A percentile compares a stretch with the other conserved stretches of the same genome.
Evolutionary conservation across 305 asterid species (phyloP).

Genomic region (Plantago coronopus): DNA sequence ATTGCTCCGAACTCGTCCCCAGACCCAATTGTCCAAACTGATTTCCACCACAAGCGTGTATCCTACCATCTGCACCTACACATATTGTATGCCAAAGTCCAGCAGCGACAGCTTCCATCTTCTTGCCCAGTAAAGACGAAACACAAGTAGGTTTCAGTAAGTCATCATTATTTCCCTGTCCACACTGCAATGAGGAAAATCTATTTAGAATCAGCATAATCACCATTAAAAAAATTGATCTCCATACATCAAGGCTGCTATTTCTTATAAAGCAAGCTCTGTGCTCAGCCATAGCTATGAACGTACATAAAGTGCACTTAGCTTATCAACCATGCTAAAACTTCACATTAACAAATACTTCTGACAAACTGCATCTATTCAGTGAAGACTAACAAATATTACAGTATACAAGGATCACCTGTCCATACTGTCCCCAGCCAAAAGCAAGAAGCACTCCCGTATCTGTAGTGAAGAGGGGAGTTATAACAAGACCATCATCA

Average conservation of each 20-base stretch:
- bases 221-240: too few species aligned
- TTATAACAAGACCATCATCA: conserved; percentile 9
- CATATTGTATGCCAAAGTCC: conserved; percentile 58
- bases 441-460: conserved; percentile 50
- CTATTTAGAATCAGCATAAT: neutral
- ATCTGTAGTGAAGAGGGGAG: conserved; percentile 26
- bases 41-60: conserved; percentile 49
- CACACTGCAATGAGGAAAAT: conserved; percentile 37
- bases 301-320: too few species aligned
- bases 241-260: too few species aligned
- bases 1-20: conserved; percentile 44
- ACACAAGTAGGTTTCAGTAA: conserved; percentile 40
- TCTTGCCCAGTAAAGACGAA: conserved; percentile 34
- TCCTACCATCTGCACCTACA: conserved; percentile 36
- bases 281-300: too few species aligned
- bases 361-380: too few species aligned
- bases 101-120: conserved; percentile 43
- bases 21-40: conserved; percentile 59
- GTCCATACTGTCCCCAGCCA: conserved; percentile 58
- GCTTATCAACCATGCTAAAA: too few species aligned
- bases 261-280: neutral
- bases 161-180: conserved; percentile 48
- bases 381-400: neutral
- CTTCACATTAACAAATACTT: neutral
- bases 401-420: conserved; percentile 26